Percentiles rank a stretch among this genome's conserved stretches.
phyloP scores from a whole-genome alignment of 192 early-diverging fungal genomes.

The Obelidium mucronatum region DNA sequence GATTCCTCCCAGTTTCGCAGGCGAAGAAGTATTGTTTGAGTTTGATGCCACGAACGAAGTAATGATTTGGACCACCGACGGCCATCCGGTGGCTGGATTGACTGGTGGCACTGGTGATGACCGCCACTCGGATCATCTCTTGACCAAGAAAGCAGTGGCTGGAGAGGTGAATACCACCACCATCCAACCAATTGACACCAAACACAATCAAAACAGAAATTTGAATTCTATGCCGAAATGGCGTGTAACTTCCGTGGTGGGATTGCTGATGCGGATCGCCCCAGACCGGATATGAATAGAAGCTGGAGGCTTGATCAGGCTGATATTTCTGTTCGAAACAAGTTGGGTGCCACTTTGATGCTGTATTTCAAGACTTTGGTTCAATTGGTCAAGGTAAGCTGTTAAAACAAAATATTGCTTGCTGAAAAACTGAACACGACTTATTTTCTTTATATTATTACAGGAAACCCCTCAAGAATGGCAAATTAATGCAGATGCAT shows the following conservation, averaged over 20 bases:
- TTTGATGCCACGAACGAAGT: slow-evolving; percentile 92
- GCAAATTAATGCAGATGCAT: slow-evolving; percentile 78
- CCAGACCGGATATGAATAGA: slow-evolving; percentile 72
- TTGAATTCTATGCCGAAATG: slow-evolving; percentile 86
- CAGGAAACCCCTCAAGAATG: slow-evolving; percentile 72
- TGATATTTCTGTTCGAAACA: slow-evolving; percentile 77
- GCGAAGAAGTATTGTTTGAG: slow-evolving; percentile 81
- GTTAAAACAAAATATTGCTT: too few species aligned
- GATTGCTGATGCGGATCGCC: slow-evolving; percentile 69
- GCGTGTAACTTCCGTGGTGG: slow-evolving; percentile 96
- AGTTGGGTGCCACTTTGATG: slow-evolving; percentile 70
- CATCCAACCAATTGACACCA: too few species aligned
- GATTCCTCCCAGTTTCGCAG: slow-evolving; percentile 73
- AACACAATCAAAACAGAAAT: slow-evolving; percentile 30
- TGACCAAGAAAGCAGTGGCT: slow-evolving; percentile 55
- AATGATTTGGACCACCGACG: slow-evolving; percentile 87
- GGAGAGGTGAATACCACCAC: slow-evolving; percentile 44
- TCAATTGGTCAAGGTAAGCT: slow-evolving; percentile 65
- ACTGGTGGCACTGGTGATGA: slow-evolving; percentile 75
- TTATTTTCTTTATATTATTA: not conserved
- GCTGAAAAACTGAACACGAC: too few species aligned
- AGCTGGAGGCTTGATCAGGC: slow-evolving; percentile 66
- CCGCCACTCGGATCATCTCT: slow-evolving; percentile 60
- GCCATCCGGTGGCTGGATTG: slow-evolving; percentile 85
- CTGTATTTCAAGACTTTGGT: slow-evolving; percentile 81